Conservation (phyloP, 2,329 filamentous ascomycete genomes). For the Macrophomina phaseolina region DNA sequence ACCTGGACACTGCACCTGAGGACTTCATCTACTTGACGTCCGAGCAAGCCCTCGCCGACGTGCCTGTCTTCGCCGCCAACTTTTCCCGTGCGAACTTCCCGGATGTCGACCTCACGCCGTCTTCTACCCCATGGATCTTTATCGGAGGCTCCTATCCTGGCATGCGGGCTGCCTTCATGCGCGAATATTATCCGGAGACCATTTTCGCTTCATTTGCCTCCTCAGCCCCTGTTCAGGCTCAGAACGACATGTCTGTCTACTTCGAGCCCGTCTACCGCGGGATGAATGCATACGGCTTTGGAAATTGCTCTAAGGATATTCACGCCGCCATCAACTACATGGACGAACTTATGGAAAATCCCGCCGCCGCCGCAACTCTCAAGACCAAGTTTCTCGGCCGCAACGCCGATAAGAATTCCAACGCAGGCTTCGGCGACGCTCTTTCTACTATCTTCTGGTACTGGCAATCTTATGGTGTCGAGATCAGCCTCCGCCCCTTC, state of each 20-base stretch:
- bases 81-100: conserved; percentile 45
- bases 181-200: conserved; percentile 45
- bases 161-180: conserved; percentile 48
- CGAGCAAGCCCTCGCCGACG: conserved; percentile 50
- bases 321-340: conserved; percentile 57
- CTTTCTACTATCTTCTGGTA: conserved; percentile 47
- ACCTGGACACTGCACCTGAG: conserved; percentile 39
- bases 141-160: conserved; percentile 46
- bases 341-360: conserved; percentile 50
- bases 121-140: conserved; percentile 46
- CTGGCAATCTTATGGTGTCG: conserved; percentile 54
- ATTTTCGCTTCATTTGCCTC: conserved; percentile 46
- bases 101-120: conserved; percentile 41
- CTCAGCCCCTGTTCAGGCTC: conserved; percentile 52
- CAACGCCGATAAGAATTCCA: conserved; percentile 52
- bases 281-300: conserved; percentile 48
- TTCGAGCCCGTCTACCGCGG: conserved; percentile 57
- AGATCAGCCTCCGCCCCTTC: conserved; percentile 49
- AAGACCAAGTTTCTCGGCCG: conserved; percentile 57
- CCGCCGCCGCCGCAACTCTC: conserved; percentile 34
- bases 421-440: conserved; percentile 55
- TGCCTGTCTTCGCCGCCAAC: conserved; percentile 47
- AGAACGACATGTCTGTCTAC: conserved; percentile 57
- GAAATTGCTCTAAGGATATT: conserved; percentile 58
- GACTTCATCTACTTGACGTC: conserved; percentile 46